Conservation (phyloP, 345 rosid genomes). For the Brassica nigra region DNA sequence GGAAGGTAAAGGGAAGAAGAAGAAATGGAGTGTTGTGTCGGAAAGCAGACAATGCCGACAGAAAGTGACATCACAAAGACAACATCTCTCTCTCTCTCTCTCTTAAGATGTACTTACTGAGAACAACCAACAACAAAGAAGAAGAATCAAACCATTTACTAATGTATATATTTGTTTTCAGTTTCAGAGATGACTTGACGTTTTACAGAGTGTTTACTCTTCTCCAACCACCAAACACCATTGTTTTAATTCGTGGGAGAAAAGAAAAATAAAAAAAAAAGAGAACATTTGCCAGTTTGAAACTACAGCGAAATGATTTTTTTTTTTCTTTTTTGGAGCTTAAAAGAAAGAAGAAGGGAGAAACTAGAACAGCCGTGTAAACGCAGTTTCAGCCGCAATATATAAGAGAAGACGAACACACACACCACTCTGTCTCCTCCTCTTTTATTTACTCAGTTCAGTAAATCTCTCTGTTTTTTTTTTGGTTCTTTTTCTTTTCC, state of each 20-base stretch:
- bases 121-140: conserved; percentile 22
- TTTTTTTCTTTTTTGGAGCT: conserved; percentile 13
- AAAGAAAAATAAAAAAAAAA: conserved; percentile 27
- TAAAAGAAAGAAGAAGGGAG: conserved; percentile 1
- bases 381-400: conserved; percentile 57
- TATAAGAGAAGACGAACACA: conserved; percentile 13
- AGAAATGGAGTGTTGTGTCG: conserved; percentile 56
- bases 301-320: conserved; percentile 31
- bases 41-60: conserved; percentile 88
- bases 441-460: conserved; percentile 24
- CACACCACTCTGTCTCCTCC: conserved; percentile 38
- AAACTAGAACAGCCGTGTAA: conserved; percentile 37
- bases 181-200: conserved; percentile 5
- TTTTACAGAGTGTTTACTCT: conserved; percentile 29
- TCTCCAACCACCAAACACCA: conserved; percentile 25
- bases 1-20: conserved; percentile 32
- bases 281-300: conserved; percentile 38
- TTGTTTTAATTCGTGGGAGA: conserved; percentile 7
- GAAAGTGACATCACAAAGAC: conserved; percentile 86
- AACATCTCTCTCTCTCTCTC: conserved; percentile 44
- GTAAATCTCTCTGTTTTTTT: conserved; percentile 25
- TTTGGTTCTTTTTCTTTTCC: background rate
- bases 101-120: conserved; percentile 36
- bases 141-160: conserved; percentile 23
- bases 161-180: background rate